Evolutionary conservation across 371 early-diverging fungal genomes (phyloP), one percentile per base, ranked within the genome.

Genomic region (Basidiobolus meristosporus): DNA sequence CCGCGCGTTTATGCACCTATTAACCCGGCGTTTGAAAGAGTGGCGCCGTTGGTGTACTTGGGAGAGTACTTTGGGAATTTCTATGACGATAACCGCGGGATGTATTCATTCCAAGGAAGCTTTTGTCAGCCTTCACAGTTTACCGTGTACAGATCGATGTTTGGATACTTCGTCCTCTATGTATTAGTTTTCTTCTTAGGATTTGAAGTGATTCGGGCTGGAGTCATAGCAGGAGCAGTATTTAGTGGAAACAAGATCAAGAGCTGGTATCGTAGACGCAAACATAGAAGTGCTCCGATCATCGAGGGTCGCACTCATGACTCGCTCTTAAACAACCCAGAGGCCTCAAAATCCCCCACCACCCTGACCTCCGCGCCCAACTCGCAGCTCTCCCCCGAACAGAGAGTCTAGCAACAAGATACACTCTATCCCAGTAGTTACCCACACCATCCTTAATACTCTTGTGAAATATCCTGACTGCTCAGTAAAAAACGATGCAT

Each of bases 61-160:
- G 75, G 71, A 2, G 52, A 64, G 40, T 72, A 68, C 42, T 71
- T 73, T 49, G 51, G 58, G 22, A 67, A 68, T 52, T 77, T 71
- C 42, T 76, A 67, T 47, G 47, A 40, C 9, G 56, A 66, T 14
- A 45, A 50, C 40, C 66, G 65, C 39, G 77, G 78, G 12, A 72
- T 73, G 71, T 77, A 75, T 48, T 72, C 74, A 20, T 80, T 80
- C 48, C 68, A 70, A 41, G 72, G 62, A 0, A 60, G 70, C 0
- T 74, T 68, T 50, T 80, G 80, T 41, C 75, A 74, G 10, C 12
- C 14, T 17, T 19, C 36, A 11, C 16, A 17, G 2, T 21, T 21
- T 4, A 16, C 16, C 14, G 16, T 36, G 18, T 19, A 36, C 18
- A 10, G 3, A 3, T 16, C 11, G 3, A 36, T 36, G 36, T 19